Evolutionary conservation across 441 rosid genomes (phyloP).

Genomic region (Jatropha podagrica): DNA sequence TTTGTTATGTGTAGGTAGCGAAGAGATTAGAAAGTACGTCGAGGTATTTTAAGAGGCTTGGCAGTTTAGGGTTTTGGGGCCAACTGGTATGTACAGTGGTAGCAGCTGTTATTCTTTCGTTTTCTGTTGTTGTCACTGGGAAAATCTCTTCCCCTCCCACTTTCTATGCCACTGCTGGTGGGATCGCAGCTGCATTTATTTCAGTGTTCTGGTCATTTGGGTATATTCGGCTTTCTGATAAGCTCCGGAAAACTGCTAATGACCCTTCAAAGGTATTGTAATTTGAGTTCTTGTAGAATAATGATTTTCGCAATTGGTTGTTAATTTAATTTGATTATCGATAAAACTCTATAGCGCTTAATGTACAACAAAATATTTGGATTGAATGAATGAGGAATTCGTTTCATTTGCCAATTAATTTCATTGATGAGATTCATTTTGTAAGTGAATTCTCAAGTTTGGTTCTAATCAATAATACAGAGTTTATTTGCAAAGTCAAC

Average conservation of each 20-base stretch:
- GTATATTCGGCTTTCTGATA: constrained; percentile 84
- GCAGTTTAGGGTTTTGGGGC: constrained; percentile 93
- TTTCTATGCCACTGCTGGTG: constrained; percentile 85
- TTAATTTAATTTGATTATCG: too few species aligned
- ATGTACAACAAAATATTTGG: too few species aligned
- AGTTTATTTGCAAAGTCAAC: neutral
- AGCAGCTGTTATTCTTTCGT: constrained; percentile 84
- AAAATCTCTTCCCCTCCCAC: constrained; percentile 75
- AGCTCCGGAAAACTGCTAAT: constrained; percentile 63
- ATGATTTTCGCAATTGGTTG: too few species aligned
- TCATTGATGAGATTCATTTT: too few species aligned
- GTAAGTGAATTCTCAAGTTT: too few species aligned
- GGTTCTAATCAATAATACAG: too few species aligned
- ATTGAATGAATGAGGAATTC: too few species aligned
- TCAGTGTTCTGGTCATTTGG: constrained; percentile 97
- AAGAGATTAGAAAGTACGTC: constrained; percentile 91
- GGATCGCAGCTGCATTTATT: constrained; percentile 83
- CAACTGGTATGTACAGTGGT: constrained; percentile 86
- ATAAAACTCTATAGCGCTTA: too few species aligned
- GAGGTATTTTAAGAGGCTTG: constrained; percentile 84
- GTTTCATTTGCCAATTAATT: too few species aligned
- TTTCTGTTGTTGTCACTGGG: constrained; percentile 76
- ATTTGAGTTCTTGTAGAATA: neutral
- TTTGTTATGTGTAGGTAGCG: constrained; percentile 55
- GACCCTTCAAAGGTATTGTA: constrained; percentile 87